Conservation (phyloP, 1,284 basidiomycete species). For the Pseudozyma sp. region DNA sequence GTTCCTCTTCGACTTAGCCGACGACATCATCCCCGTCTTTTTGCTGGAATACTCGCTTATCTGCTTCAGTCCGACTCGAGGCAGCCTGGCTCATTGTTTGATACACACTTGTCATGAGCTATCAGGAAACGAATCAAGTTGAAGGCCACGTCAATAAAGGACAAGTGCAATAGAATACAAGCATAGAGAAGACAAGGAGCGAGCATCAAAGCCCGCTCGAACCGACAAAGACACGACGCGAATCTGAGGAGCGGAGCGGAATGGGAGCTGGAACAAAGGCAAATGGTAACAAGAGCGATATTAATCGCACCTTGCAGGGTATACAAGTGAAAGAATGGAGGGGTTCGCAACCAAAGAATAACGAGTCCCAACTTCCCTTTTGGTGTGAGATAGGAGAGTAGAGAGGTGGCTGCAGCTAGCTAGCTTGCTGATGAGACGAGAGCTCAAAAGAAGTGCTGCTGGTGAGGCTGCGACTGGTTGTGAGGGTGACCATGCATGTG, state of each 20-base stretch:
- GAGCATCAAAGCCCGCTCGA: neutral
- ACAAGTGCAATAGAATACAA: neutral
- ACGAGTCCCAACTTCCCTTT: no score
- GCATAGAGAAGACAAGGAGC: neutral
- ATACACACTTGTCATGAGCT: neutral
- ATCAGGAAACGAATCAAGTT: no score
- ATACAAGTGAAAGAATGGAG: constrained; percentile 10
- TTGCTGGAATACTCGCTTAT: no score
- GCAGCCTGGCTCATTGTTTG: no score
- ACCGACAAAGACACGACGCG: neutral
- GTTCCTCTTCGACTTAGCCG: no score
- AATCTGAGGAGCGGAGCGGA: no score
- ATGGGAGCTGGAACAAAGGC: neutral
- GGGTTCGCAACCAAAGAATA: neutral
- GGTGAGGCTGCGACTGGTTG: constrained; percentile 11
- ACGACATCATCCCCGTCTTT: no score
- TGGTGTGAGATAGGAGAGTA: neutral
- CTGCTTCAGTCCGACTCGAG: no score
- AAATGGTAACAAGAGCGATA: neutral
- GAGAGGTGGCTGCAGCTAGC: constrained; percentile 13
- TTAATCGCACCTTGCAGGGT: constrained; percentile 5
- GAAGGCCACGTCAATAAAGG: no score
- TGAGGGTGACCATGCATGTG: constrained; percentile 22
- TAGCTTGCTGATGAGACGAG: no score
- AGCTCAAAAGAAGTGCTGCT: constrained; percentile 34